Evolutionary conservation across 352 stramenopile species (phyloP).

Genomic region (Globisporangium nodosum): DNA sequence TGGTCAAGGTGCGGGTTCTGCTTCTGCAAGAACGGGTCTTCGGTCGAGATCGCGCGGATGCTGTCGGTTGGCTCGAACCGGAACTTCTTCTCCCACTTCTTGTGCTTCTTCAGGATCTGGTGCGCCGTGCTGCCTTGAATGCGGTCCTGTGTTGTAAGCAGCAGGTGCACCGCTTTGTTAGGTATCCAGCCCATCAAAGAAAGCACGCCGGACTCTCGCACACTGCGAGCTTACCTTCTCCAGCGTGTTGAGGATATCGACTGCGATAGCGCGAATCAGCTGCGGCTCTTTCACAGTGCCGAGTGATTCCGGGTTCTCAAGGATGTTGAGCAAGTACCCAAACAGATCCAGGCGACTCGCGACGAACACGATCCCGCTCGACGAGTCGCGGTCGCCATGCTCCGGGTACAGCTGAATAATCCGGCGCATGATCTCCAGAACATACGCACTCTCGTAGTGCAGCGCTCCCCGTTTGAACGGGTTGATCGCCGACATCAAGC

Average conservation of each 20-base stretch:
- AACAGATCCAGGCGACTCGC: slow-evolving; percentile 66
- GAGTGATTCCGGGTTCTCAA: slow-evolving; percentile 52
- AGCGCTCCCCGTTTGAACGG: slow-evolving; percentile 41
- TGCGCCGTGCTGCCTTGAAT: slow-evolving; percentile 65
- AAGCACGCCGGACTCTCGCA: background rate
- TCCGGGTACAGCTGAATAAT: slow-evolving; percentile 66
- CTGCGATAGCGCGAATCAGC: slow-evolving; percentile 56
- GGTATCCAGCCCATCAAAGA: background rate
- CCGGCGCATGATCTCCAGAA: slow-evolving; percentile 69
- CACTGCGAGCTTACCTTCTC: slow-evolving; percentile 40
- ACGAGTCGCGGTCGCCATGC: slow-evolving; percentile 51
- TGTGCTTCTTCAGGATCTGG: slow-evolving; percentile 84
- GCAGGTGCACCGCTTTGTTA: background rate
- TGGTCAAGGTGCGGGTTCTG: slow-evolving; percentile 54
- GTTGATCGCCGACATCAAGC: slow-evolving; percentile 46
- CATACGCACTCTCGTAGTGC: slow-evolving; percentile 60
- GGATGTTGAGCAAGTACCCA: slow-evolving; percentile 64
- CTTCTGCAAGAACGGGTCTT: slow-evolving; percentile 71
- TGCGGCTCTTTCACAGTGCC: slow-evolving; percentile 58
- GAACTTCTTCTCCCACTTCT: slow-evolving; percentile 86
- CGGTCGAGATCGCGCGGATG: slow-evolving; percentile 32
- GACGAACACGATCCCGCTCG: slow-evolving; percentile 67
- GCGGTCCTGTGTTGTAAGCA: slow-evolving; percentile 62
- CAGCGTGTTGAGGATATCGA: slow-evolving; percentile 75
- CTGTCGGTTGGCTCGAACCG: slow-evolving; percentile 44